Evolutionary conservation across 305 asterid species (phyloP), one percentile per base, ranked within the genome.

Genomic region (Solanum hybrid): DNA sequence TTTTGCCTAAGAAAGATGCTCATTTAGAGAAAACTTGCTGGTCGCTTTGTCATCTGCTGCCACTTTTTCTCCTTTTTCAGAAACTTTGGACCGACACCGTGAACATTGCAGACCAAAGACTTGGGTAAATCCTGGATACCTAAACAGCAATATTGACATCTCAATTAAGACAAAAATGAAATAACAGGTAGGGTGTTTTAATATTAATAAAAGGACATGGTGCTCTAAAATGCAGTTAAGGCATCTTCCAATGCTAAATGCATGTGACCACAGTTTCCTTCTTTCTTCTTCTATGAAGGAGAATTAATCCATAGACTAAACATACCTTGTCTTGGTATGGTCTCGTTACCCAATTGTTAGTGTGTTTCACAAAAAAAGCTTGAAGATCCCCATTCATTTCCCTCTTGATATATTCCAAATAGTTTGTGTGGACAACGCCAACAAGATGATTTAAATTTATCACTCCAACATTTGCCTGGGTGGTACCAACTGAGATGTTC

Each of bases 401-500:
- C 95, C 99, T 93, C 95, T 95, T 95, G 95, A 98, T 95, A 93
- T 97, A 97, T 91, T 98, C 99, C 96, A 98, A 94, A 94, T 98
- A 97, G 89, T 97, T 98, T 57, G 99, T 96, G 93, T 95, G 99
- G 89, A 97, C 98, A 89, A 95, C 86, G 45, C 99, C 99, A 17
- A 97, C 98, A 76, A 97, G 99, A 89, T 97, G 98, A 93, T 98
- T 79, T 95, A 93, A 98, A 98, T 93, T 96, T 97, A 95, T 97
- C 99, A 86, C 98, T 96, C 99, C 99, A 98, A 27, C 98, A 97
- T 93, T 95, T 94, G 33, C 99, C 99, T 89, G 95, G 99, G 92
- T 97, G 99, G 93, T 96, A 98, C 99, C 98, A 98, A 91, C 95
- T 96, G 92, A 97, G 94, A 90, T 96, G 99, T 92, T 98, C 99